These are phyloP conservation scores for Periconia sp. DNA, from an alignment of 2,329 filamentous ascomycete genomes.

Conservation along the genomic window DNA sequence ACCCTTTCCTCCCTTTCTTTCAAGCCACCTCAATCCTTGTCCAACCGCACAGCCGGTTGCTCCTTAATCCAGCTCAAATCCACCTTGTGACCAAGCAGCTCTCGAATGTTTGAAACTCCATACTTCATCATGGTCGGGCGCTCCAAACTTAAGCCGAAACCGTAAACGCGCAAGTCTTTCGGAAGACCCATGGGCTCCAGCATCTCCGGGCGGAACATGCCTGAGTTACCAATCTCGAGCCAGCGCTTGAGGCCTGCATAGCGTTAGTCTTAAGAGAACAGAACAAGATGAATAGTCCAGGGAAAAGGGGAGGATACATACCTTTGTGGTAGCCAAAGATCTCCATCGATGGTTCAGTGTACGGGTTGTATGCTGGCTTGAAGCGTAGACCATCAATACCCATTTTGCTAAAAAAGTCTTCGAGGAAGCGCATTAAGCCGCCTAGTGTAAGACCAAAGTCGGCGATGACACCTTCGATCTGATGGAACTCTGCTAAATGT, in stretches of 20 bases:
- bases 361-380: constrained; percentile 94
- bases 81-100: constrained; percentile 92
- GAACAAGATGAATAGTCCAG: background rate
- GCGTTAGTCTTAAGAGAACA: background rate
- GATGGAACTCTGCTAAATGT: constrained; percentile 97
- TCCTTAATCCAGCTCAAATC: constrained; percentile 90
- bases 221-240: constrained; percentile 97
- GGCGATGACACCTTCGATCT: constrained; percentile 97
- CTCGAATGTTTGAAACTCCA: constrained; percentile 79
- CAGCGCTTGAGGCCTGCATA: constrained; percentile 54
- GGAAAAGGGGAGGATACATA: background rate
- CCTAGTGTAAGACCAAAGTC: constrained; percentile 93
- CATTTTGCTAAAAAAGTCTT: constrained; percentile 96
- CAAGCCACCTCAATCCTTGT: constrained; percentile 81
- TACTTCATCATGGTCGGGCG: constrained; percentile 98
- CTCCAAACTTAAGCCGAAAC: constrained; percentile 91
- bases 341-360: constrained; percentile 84
- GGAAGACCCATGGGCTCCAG: constrained; percentile 92
- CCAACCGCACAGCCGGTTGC: constrained; percentile 88
- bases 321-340: constrained; percentile 96
- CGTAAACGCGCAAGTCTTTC: constrained; percentile 90
- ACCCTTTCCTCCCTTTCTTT: no score
- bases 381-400: constrained; percentile 86
- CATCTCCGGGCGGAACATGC: constrained; percentile 99
- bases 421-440: constrained; percentile 74